A percentile compares a stretch with the other conserved stretches of the same genome.
These are phyloP conservation scores for Fusarium siculi DNA, from an alignment of 2,329 filamentous ascomycete genomes.

Conservation along the genomic window DNA sequence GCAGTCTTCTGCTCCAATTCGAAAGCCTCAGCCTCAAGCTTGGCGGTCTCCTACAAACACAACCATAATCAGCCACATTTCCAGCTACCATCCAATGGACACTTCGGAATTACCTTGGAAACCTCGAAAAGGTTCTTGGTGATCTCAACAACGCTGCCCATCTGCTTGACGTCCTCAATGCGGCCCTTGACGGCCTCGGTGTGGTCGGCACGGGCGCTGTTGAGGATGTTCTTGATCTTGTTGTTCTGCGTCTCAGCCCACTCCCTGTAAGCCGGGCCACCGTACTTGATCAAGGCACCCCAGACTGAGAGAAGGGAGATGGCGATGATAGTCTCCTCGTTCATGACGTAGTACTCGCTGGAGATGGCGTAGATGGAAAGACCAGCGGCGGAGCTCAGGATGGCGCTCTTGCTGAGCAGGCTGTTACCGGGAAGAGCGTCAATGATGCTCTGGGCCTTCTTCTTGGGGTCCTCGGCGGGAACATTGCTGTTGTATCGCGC, in stretches of 20 bases:
- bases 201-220: constrained; percentile 93
- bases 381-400: constrained; percentile 92
- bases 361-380: constrained; percentile 94
- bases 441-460: constrained; percentile 95
- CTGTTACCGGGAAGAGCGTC: constrained; percentile 93
- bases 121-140: constrained; percentile 98
- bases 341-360: constrained; percentile 99
- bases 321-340: constrained; percentile 96
- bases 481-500: constrained; percentile 79
- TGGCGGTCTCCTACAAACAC: constrained; percentile 83
- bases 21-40: constrained; percentile 94
- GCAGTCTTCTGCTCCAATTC: constrained; percentile 97
- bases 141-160: constrained; percentile 92
- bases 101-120: constrained; percentile 79
- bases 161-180: constrained; percentile 94
- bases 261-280: constrained; percentile 88
- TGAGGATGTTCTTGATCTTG: constrained; percentile 95
- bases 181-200: constrained; percentile 93
- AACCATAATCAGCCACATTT: constrained; percentile 36
- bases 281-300: constrained; percentile 91
- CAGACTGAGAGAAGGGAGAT: constrained; percentile 94
- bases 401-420: constrained; percentile 94
- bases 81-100: constrained; percentile 9
- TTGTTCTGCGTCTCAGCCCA: constrained; percentile 91
- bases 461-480: constrained; percentile 89